Evolutionary conservation across 495 filamentous ascomycete species (phyloP), one percentile per base, ranked within the genome.

Genomic region (Xylaria flabelliformis): DNA sequence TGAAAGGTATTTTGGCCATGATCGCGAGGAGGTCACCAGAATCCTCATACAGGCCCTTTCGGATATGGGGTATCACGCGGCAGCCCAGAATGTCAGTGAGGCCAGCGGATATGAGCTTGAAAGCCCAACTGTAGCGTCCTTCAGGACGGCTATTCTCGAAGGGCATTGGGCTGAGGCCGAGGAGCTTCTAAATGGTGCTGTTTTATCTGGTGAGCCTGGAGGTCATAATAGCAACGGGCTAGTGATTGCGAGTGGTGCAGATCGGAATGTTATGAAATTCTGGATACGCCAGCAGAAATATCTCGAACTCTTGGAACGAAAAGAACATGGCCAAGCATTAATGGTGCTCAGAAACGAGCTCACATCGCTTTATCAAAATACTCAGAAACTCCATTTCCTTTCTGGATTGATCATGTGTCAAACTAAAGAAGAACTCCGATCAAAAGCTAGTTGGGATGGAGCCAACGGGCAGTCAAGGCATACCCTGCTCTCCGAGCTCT

Each of bases 81-180:
- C 95, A 32, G 96, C 97, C 42, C 85, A 88, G 24, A 87, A 83
- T 71, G 84, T 99, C 69, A 90, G 87, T 76, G 84, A 90, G 67
- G 93, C 95, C 81, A 98, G 95, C 76, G 95, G 95, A 7, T 97
- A 89, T 81, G 89, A 94, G 77, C 85, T 99, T 70, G 96, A 99
- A 80, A 95, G 88, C 64, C 88, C 91, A 17, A 89, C 90, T 6
- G 96, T 98, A 53, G 91, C 94, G 34, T 88, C 92, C 12, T 98
- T 99, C 75, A 84, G 94, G 63, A 89, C 83, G 73, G 93, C 96
- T 12, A 88, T 99, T 46, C 82, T 97, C 55, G 86, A 89, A 56
- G 96, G 96, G 32, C 85, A 91, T 71, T 99, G 96, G 96, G 74
- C 82, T 24, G 90, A 93, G 80, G 97, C 96, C 29, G 96, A 99